Conservation (phyloP, 1,284 basidiomycete species). For the Laetiporus sulphureus region DNA sequence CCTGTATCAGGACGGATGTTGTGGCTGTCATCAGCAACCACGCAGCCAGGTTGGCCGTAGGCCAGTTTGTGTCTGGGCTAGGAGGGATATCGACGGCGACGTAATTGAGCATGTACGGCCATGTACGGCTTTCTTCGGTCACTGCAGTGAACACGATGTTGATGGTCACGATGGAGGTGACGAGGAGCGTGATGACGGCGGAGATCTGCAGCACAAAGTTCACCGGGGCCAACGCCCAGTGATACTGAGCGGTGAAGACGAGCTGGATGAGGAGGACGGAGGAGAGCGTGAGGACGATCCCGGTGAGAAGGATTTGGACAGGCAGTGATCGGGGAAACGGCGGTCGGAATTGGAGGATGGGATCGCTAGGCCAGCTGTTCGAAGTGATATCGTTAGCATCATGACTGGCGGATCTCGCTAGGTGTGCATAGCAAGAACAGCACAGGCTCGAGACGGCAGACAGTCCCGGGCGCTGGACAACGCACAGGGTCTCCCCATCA, state of each 20-base stretch:
- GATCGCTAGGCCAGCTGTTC: conserved; percentile 44
- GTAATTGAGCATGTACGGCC: conserved; percentile 96
- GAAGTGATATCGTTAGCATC: too few relatives aligned
- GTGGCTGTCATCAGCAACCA: conserved; percentile 89
- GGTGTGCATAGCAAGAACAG: too few relatives aligned
- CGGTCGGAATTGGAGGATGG: conserved; percentile 73
- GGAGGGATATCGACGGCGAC: conserved; percentile 80
- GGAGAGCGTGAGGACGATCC: conserved; percentile 84
- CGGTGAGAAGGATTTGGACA: conserved; percentile 84
- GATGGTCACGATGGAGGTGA: conserved; percentile 72
- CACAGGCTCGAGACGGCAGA: too few relatives aligned
- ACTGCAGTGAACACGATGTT: conserved; percentile 66
- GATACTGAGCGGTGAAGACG: conserved; percentile 93
- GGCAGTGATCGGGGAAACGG: conserved; percentile 83
- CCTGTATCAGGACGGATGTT: conserved; percentile 82
- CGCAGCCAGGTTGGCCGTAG: conserved; percentile 58
- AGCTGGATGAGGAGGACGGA: conserved; percentile 89
- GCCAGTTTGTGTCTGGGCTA: conserved; percentile 48
- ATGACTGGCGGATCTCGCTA: too few relatives aligned
- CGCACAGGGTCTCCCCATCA: too few relatives aligned
- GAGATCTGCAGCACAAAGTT: conserved; percentile 90
- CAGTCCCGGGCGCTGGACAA: too few relatives aligned
- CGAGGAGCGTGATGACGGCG: conserved; percentile 75
- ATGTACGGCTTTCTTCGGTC: conserved; percentile 58
- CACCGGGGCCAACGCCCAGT: conserved; percentile 87